phyloP scores from a whole-genome alignment of 495 filamentous ascomycete genomes.

The Xylaria telfairii region DNA sequence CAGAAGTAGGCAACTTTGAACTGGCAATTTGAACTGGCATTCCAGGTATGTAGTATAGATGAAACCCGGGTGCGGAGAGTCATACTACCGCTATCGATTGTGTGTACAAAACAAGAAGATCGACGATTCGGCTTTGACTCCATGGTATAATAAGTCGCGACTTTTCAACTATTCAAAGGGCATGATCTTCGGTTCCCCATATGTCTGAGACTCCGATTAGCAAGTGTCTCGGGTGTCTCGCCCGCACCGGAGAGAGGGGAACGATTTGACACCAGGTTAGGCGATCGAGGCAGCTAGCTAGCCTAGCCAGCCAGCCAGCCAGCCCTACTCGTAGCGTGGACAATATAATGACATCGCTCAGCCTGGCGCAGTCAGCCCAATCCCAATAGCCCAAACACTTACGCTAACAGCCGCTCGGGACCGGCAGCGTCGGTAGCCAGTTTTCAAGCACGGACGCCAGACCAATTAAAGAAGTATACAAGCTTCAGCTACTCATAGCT shows the following conservation, averaged over 20 bases:
- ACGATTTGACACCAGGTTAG: not conserved
- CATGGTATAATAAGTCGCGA: not conserved
- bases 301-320: not conserved
- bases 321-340: conserved; percentile 8
- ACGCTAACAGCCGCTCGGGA: conserved; percentile 22
- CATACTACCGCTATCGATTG: conserved; percentile 1
- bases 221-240: conserved; percentile 5
- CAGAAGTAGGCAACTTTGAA: not conserved
- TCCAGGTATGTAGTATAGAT: conserved; percentile 17
- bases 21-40: not conserved
- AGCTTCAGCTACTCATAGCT: conserved; percentile 19
- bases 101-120: conserved; percentile 8
- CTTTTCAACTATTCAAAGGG: not conserved
- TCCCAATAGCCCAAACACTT: not conserved
- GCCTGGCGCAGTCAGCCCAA: conserved; percentile 13
- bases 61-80: conserved; percentile 10
- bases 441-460: not conserved
- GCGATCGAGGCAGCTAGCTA: not conserved
- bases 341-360: conserved; percentile 6
- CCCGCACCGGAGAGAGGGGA: not conserved
- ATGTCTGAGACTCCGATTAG: conserved; percentile 3
- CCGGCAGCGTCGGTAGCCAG: conserved; percentile 19
- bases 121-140: not conserved
- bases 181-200: conserved; percentile 23
- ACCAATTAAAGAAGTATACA: conserved; percentile 5